Percentiles rank a stretch among this genome's conserved stretches.
phyloP scores from a whole-genome alignment of 2,329 filamentous ascomycete species.

The Trichothecium roseum region DNA sequence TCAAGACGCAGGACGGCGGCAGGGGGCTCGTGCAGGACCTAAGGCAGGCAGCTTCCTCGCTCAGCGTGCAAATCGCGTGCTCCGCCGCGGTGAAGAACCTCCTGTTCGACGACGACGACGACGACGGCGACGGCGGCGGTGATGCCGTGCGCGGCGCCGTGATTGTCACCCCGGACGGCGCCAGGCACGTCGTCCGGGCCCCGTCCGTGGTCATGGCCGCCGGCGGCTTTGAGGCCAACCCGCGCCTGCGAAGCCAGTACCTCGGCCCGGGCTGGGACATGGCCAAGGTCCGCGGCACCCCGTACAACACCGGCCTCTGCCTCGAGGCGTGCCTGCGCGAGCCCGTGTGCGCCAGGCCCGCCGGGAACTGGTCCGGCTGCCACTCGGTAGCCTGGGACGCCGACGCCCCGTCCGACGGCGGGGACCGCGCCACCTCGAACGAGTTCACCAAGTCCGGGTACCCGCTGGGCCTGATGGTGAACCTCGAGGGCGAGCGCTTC shows the following conservation, averaged over 20 bases:
- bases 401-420: constrained; percentile 36
- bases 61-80: constrained; percentile 34
- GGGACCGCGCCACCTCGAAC: constrained; percentile 50
- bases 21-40: constrained; percentile 46
- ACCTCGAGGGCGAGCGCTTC: constrained; percentile 46
- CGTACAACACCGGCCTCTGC: constrained; percentile 52
- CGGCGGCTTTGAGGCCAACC: constrained; percentile 54
- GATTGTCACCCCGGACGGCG: constrained; percentile 18
- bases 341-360: constrained; percentile 35
- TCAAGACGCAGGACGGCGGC: constrained; percentile 49
- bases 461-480: constrained; percentile 55
- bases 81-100: constrained; percentile 30
- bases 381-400: constrained; percentile 58
- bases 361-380: constrained; percentile 54
- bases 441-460: constrained; percentile 62
- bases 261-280: constrained; percentile 52
- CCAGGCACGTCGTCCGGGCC: constrained; percentile 17
- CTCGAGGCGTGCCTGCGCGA: constrained; percentile 41
- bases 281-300: constrained; percentile 51
- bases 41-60: constrained; percentile 26
- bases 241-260: constrained; percentile 41
- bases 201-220: constrained; percentile 42
- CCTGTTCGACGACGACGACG: too few species aligned
- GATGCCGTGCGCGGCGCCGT: constrained; percentile 1
- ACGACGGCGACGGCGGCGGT: constrained; percentile 1